Base-by-base conservation (phyloP, 371 early-diverging fungal genomes). In the Mucor circinelloides region DNA sequence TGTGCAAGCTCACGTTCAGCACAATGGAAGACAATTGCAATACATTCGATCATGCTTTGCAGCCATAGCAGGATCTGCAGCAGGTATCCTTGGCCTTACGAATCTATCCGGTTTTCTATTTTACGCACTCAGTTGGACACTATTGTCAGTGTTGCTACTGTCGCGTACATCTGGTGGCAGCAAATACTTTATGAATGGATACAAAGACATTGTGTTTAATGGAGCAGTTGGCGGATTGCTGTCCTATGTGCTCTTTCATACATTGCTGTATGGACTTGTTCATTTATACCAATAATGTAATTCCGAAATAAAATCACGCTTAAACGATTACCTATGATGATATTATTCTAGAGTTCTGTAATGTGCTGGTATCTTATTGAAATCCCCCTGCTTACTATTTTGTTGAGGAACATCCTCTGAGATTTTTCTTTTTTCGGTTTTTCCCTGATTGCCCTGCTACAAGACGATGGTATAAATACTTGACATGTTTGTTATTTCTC, bases 241-340 rank as follows among this genome's bases (percentile, higher is more conserved):
- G 70, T 88, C 89, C 36, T 93, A 88, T 73, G 84, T 91, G 57
- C 75, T 95, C 64, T 95, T 95, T 73, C 93, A 93, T 87, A 95
- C 95, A n/a, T 75, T 95, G 60, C 78, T 90, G 25, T 91, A 90
- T 60, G 93, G 94, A 50, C 81, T 93, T 67, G 92, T 93, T 32
- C 93, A 93, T 74, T 82, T 94, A 61, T 94, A 92, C 70, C 91
- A 89, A 71, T 89, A 85, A 73, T 66, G 56, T 23, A 56, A 40
- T 40, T 12, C 31, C 52, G 52, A 52, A 59, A 23, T 36, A 58
- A 36, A 40, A 56, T 56, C 56, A 56, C 56, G 56, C 56, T 56
- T 27, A 42, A 36, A 59, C 25, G 23, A 34, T 27, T 27, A 42
- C 6, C 27, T 21, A 34, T 34, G 10, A 10, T 38, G 15, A 13